Evolutionary conservation across 139 green algal species (phyloP).

Genomic region (Volvox reticuliferus): DNA sequence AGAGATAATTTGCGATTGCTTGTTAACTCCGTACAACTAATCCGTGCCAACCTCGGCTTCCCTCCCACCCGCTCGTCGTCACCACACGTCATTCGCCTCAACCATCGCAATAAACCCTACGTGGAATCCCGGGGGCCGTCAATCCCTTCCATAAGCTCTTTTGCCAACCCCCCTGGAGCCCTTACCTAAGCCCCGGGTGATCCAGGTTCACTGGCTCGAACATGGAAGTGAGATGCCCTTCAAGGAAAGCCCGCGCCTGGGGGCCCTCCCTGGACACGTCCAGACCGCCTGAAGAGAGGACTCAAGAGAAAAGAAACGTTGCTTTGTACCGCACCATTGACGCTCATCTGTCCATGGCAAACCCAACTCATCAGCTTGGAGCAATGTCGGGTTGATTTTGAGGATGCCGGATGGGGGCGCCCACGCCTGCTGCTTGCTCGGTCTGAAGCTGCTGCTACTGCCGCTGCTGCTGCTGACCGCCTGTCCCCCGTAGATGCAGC

Average conservation of each 20-base stretch:
- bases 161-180: not conserved
- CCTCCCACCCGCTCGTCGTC: no score
- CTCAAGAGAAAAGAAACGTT: no score
- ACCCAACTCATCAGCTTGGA: not conserved
- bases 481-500: not conserved
- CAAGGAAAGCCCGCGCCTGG: conserved; percentile 18
- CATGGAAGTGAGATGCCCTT: not conserved
- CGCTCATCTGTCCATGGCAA: no score
- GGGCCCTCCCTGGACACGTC: conserved; percentile 4
- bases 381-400: conserved; percentile 32
- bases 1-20: no score
- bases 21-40: no score
- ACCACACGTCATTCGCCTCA: no score
- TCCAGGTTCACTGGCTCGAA: conserved; percentile 40
- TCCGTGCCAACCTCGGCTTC: no score
- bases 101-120: no score
- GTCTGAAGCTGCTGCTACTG: not conserved
- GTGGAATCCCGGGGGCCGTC: no score
- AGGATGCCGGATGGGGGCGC: conserved; percentile 20
- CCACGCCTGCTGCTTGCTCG: conserved; percentile 13
- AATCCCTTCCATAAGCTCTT: not conserved
- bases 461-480: not conserved
- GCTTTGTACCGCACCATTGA: no score
- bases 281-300: conserved; percentile 18
- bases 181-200: conserved; percentile 10